These are phyloP conservation scores for Colletotrichum endophyticum DNA, from an alignment of 2,329 filamentous ascomycete genomes.

Conservation along the genomic window DNA sequence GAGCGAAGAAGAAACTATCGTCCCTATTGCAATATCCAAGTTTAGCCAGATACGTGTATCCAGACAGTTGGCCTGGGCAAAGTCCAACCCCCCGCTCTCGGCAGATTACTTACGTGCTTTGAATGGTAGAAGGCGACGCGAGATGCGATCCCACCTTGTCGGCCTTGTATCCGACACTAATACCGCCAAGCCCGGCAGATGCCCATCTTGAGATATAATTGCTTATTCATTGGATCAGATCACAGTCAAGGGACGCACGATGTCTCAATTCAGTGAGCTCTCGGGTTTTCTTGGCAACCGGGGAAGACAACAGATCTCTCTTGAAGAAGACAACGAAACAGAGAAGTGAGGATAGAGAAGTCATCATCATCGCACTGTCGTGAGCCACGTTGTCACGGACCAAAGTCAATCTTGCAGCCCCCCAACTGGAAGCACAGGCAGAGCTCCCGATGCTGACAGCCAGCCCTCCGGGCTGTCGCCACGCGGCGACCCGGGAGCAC, in stretches of 20 bases:
- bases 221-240: neutral
- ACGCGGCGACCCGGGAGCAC: constrained; percentile 10
- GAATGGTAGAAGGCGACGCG: neutral
- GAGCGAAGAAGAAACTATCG: neutral
- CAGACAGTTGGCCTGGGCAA: neutral
- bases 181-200: constrained; percentile 2
- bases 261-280: neutral
- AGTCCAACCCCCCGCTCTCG: constrained; percentile 1
- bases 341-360: too few species aligned
- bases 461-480: neutral
- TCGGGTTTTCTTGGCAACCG: neutral
- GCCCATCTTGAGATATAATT: neutral
- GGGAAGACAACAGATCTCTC: neutral
- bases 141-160: neutral
- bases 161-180: constrained; percentile 11
- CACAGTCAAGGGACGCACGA: too few species aligned
- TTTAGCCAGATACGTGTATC: constrained; percentile 5
- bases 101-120: neutral
- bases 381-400: neutral
- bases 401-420: neutral
- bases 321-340: neutral
- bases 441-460: neutral
- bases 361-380: neutral
- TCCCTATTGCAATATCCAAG: neutral
- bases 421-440: neutral